phyloP scores from a whole-genome alignment of 768 basidiomycete genomes.

The Hericium erinaceus region DNA sequence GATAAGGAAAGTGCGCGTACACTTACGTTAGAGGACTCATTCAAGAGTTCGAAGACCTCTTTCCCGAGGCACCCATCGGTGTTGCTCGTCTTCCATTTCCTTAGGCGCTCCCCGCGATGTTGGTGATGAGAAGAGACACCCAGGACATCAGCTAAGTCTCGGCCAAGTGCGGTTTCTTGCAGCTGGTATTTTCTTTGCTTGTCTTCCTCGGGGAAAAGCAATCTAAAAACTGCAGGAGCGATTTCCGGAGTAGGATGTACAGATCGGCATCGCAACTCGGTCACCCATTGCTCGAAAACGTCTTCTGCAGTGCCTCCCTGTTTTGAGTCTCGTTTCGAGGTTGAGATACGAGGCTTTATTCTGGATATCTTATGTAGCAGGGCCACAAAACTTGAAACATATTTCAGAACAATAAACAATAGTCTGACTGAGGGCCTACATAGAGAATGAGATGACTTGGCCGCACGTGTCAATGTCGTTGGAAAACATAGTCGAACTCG shows the following conservation, averaged over 20 bases:
- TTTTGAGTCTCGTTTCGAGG: not conserved
- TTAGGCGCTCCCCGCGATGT: constrained; percentile 19
- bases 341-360: not conserved
- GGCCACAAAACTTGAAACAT: not conserved
- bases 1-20: not conserved
- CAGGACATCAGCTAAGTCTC: constrained; percentile 39
- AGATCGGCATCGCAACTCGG: not conserved
- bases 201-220: constrained; percentile 85
- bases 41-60: constrained; percentile 43
- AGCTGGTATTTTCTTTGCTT: constrained; percentile 59
- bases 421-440: no score
- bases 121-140: constrained; percentile 17
- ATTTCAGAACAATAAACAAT: no score
- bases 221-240: constrained; percentile 41
- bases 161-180: constrained; percentile 53
- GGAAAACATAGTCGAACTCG: no score
- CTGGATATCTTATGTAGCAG: not conserved
- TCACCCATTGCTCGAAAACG: not conserved
- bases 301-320: not conserved
- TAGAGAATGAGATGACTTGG: no score
- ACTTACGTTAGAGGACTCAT: constrained; percentile 31
- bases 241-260: not conserved
- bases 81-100: constrained; percentile 31
- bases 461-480: no score
- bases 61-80: constrained; percentile 62